These are phyloP conservation scores for Cyclotella sp. DNA, from an alignment of 108 stramenopile species.

Conservation along the genomic window DNA sequence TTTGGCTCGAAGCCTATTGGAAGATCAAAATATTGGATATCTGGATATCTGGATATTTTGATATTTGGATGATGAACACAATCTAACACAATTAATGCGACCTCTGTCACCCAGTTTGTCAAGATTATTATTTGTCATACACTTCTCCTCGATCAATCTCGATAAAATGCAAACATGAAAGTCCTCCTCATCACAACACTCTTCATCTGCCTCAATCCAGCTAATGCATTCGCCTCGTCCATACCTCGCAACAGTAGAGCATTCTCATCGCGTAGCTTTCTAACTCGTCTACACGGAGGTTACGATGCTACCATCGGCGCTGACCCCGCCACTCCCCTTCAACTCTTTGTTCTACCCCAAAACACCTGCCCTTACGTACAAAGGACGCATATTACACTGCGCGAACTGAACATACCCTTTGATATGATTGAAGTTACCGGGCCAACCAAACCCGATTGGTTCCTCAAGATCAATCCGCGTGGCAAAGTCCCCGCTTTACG, in stretches of 20 bases:
- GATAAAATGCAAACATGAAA: neutral
- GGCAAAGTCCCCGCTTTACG: slow-evolving; percentile 58
- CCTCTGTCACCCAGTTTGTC: too few relatives aligned
- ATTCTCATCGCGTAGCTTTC: slow-evolving; percentile 6
- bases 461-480: slow-evolving; percentile 54
- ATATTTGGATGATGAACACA: too few relatives aligned
- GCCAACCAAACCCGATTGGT: slow-evolving; percentile 50
- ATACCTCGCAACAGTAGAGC: neutral
- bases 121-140: too few relatives aligned
- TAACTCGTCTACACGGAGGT: slow-evolving; percentile 22
- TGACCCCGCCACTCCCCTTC: slow-evolving; percentile 34
- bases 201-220: neutral
- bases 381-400: slow-evolving; percentile 49
- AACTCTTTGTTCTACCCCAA: slow-evolving; percentile 51
- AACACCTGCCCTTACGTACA: slow-evolving; percentile 58
- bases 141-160: too few relatives aligned
- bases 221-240: neutral
- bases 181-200: neutral
- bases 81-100: too few relatives aligned
- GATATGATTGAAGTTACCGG: slow-evolving; percentile 45
- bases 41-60: too few relatives aligned
- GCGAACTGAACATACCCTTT: slow-evolving; percentile 55
- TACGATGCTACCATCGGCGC: slow-evolving; percentile 41
- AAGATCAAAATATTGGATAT: too few relatives aligned
- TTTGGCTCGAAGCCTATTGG: too few relatives aligned